Percentiles rank a stretch among this genome's conserved stretches.
Conservation (phyloP, 768 basidiomycete genomes). For the Cyclocybe cylindracea region DNA sequence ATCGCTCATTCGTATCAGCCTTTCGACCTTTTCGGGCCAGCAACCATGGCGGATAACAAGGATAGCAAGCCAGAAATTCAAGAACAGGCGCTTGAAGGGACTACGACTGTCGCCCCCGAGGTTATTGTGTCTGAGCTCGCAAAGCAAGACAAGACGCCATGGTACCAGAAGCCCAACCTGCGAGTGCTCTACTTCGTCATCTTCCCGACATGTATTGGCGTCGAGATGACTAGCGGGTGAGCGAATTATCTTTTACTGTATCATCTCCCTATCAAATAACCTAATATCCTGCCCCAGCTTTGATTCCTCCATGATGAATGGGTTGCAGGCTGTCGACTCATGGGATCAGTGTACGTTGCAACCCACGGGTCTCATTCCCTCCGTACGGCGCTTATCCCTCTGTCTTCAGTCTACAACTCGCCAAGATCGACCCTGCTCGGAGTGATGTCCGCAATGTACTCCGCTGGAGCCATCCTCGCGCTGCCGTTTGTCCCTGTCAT, state of each 20-base stretch:
- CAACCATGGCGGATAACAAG: too few relatives aligned
- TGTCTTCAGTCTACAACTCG: constrained; percentile 46
- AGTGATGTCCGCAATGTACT: constrained; percentile 59
- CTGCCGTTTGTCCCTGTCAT: constrained; percentile 54
- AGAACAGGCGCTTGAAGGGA: too few relatives aligned
- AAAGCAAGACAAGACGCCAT: constrained; percentile 51
- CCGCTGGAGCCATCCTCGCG: constrained; percentile 57
- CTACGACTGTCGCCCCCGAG: constrained; percentile 18
- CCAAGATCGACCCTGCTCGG: constrained; percentile 58
- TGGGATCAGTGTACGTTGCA: constrained; percentile 51
- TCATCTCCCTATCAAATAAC: background rate
- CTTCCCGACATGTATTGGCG: constrained; percentile 61
- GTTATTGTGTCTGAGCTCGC: constrained; percentile 43
- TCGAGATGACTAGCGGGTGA: constrained; percentile 64
- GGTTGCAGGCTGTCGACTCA: constrained; percentile 57
- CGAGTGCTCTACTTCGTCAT: constrained; percentile 55
- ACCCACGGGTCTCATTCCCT: background rate
- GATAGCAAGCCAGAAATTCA: too few relatives aligned
- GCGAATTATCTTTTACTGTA: constrained; percentile 8
- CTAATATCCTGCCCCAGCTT: constrained; percentile 33
- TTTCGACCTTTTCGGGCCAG: too few relatives aligned
- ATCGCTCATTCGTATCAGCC: too few relatives aligned
- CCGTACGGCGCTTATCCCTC: background rate
- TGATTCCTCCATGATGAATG: constrained; percentile 65
- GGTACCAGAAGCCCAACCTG: constrained; percentile 65